Evolutionary conservation across 805 yeast species (phyloP).

Genomic region (Sugiyamaella floridensis): DNA sequence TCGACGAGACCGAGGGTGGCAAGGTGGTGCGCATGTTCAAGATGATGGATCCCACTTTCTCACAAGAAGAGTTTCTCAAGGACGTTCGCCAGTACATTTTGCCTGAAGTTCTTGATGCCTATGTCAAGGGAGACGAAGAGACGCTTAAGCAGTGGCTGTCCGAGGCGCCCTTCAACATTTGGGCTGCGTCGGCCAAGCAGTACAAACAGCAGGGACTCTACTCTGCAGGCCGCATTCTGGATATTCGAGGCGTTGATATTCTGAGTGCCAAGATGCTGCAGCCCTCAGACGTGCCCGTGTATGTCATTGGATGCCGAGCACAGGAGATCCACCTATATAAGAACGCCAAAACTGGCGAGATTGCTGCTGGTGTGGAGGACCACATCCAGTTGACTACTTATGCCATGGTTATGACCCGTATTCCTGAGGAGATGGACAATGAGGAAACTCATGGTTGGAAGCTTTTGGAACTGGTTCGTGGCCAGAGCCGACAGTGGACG

Average conservation of each 20-base stretch:
- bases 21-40: constrained; percentile 81
- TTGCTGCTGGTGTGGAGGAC: constrained; percentile 94
- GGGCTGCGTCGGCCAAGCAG: constrained; percentile 89
- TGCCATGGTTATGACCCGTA: constrained; percentile 90
- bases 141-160: constrained; percentile 85
- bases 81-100: constrained; percentile 86
- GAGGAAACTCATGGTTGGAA: constrained; percentile 96
- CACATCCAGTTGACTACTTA: constrained; percentile 89
- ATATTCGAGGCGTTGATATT: constrained; percentile 90
- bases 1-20: constrained; percentile 94
- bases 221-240: constrained; percentile 86
- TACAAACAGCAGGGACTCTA: constrained; percentile 84
- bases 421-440: constrained; percentile 86
- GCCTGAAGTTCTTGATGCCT: constrained; percentile 94
- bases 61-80: constrained; percentile 65
- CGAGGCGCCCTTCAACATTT: constrained; percentile 94
- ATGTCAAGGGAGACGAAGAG: constrained; percentile 81
- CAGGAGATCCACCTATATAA: constrained; percentile 90
- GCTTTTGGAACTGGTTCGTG: constrained; percentile 87
- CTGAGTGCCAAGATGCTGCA: constrained; percentile 80
- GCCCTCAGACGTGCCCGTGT: constrained; percentile 87
- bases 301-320: constrained; percentile 91
- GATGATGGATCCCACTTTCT: constrained; percentile 84
- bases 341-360: constrained; percentile 84
- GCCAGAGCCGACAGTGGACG: constrained; percentile 80